These are phyloP conservation scores for Sequoia sempervirens DNA, from an alignment of 75 land plant genomes.

Conservation along the genomic window DNA sequence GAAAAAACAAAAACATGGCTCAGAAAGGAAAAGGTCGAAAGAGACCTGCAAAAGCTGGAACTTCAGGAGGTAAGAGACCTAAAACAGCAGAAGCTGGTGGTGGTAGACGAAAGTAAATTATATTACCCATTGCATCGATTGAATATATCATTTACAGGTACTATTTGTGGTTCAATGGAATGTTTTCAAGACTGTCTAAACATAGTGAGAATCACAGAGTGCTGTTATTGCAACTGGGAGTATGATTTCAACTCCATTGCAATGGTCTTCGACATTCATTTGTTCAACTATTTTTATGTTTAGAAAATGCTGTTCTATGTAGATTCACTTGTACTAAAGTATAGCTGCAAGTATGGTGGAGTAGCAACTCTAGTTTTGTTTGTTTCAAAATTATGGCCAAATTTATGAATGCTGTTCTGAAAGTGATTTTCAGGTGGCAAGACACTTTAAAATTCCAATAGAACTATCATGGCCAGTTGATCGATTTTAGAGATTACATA, in stretches of 20 bases:
- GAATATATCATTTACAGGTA: background rate
- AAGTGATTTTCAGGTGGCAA: background rate
- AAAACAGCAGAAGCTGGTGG: conserved; percentile 22
- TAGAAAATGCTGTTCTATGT: background rate
- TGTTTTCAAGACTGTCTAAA: background rate
- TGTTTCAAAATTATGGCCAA: background rate
- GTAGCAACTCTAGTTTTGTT: background rate
- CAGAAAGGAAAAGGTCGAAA: conserved; percentile 39
- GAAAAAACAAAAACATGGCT: conserved; percentile 29
- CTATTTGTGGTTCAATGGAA: background rate
- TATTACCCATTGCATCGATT: background rate
- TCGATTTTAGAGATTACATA: background rate
- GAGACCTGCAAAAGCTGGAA: conserved; percentile 14
- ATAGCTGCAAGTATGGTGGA: background rate
- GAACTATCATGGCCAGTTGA: background rate
- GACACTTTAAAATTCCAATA: background rate
- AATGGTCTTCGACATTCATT: background rate
- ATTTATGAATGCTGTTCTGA: background rate
- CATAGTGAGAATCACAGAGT: background rate
- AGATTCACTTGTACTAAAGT: background rate
- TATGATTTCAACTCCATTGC: background rate
- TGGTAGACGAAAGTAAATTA: conserved; percentile 10
- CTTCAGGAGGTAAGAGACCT: conserved; percentile 22
- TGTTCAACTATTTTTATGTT: background rate
- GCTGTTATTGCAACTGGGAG: background rate